These are phyloP conservation scores for Aegilops bicornis DNA, from an alignment of 176 grass and related monocot species.

Conservation along the genomic window DNA sequence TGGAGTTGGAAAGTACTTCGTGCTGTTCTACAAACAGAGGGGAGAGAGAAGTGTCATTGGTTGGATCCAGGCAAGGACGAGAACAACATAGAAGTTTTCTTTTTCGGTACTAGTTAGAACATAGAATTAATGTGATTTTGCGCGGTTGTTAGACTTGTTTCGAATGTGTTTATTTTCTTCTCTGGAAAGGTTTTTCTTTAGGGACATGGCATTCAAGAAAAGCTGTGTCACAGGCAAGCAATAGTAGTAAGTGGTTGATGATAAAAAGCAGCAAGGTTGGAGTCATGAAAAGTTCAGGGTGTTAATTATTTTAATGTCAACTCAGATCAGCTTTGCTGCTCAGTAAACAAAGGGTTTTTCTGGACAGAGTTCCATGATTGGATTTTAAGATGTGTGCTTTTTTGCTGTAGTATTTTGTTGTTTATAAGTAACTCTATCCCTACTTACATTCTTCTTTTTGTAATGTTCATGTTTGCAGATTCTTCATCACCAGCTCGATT, in stretches of 20 bases:
- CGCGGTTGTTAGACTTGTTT: background rate
- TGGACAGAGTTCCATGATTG: background rate
- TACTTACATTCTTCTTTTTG: background rate
- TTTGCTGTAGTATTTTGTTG: background rate
- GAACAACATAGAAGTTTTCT: background rate
- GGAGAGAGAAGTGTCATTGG: background rate
- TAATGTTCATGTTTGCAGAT: conserved; percentile 43
- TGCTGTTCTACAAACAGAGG: background rate
- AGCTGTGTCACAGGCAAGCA: conserved; percentile 25
- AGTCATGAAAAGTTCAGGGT: conserved; percentile 18
- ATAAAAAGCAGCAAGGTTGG: conserved; percentile 21
- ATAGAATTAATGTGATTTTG: background rate
- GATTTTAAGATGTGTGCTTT: background rate
- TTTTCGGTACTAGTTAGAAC: background rate
- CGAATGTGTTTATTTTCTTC: conserved; percentile 13
- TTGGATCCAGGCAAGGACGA: background rate
- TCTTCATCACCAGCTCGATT: conserved; percentile 91
- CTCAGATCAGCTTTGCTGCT: conserved; percentile 20
- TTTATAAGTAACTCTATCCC: background rate
- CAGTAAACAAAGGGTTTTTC: background rate
- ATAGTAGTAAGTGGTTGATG: conserved; percentile 29
- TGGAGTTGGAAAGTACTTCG: background rate
- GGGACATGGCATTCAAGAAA: conserved; percentile 7
- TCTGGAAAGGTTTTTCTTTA: background rate
- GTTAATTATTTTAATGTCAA: background rate